Conservation (phyloP, 352 stramenopile species). For the Phytophthora chlamydospora region DNA sequence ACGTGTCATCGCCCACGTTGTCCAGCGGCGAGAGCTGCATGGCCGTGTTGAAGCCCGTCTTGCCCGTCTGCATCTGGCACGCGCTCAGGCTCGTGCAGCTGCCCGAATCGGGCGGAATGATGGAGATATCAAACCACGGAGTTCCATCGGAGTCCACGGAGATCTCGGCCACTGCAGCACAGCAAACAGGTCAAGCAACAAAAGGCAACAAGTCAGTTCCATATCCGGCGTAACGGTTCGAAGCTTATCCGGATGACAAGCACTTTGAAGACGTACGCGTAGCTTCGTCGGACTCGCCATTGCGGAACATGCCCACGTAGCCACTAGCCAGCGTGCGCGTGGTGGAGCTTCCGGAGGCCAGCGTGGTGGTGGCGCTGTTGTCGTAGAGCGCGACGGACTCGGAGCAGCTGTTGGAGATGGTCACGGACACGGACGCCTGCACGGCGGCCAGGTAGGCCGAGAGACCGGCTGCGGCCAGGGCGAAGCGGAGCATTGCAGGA, state of each 20-base stretch:
- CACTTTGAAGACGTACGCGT: constrained; percentile 33
- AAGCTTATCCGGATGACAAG: constrained; percentile 13
- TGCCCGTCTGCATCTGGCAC: constrained; percentile 55
- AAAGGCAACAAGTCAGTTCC: constrained; percentile 21
- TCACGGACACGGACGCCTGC: constrained; percentile 43
- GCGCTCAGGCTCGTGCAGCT: constrained; percentile 51
- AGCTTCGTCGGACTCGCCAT: constrained; percentile 43
- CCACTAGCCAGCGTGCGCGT: constrained; percentile 46
- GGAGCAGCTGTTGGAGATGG: constrained; percentile 52
- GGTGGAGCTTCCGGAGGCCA: constrained; percentile 45
- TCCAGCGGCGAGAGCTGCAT: constrained; percentile 57
- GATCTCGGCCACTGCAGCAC: constrained; percentile 52
- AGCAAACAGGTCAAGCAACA: not conserved
- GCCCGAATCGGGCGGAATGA: constrained; percentile 49
- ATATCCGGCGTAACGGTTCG: constrained; percentile 15
- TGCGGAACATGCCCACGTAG: constrained; percentile 66
- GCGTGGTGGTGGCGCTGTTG: constrained; percentile 50
- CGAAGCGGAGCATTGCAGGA: constrained; percentile 28
- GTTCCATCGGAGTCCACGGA: constrained; percentile 45
- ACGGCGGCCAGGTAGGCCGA: constrained; percentile 25
- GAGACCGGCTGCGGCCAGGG: constrained; percentile 21
- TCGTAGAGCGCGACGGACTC: constrained; percentile 61
- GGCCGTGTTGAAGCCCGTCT: constrained; percentile 65
- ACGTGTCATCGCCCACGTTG: constrained; percentile 50
- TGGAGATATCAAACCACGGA: constrained; percentile 67